Evolutionary conservation across 2,329 filamentous ascomycete species (phyloP), one percentile per base, ranked within the genome.

Genomic region (Sclerotinia sclerotiorum): DNA sequence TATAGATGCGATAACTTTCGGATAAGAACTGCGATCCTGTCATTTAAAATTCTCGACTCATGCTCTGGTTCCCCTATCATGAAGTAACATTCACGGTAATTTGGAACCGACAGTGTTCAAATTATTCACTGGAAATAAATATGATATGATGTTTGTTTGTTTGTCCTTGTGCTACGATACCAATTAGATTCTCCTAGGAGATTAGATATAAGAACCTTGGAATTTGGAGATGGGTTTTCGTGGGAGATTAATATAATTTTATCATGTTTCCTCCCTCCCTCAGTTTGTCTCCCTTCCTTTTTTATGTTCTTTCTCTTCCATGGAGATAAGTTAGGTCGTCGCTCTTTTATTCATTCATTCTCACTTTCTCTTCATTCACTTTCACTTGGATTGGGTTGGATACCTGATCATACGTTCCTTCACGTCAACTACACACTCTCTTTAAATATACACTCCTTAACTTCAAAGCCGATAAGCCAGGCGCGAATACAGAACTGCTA

Each of bases 391-490:
- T 65, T 21, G 49, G 66, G 66, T 64, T 68, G 44, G 66, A 68
- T 56, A 68, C 48, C 58, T 64, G 58, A 55, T 64, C 54, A 44
- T 44, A 44, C 58, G 19, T 52, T 68, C 65, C 29, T 68, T 67
- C 46, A 46, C 32, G 39, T 51, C 51, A 44, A 24, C 5, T 35
- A 2, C 13, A 56, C 52, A 35, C 19, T 55, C 63, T 15, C 32
- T 6, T 35, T 35, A 3, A 35, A 29, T 29, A 29, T 29, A 29
- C 29, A 44, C 63, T 17, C 32, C 8, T 35, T 35, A 3, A 35
- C 54, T 48, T 54, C 21, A 19, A 68, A 46, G 21, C 44, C 35
- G 24, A 21, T 24, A 7, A 5, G 11, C 24, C 19, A 13, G 55
- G 21, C 15, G 27, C 21, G 5, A 61, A 24, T 4, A 27, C n/a